Evolutionary conservation across 148 eudicot species (phyloP), one percentile per base, ranked within the genome.

Genomic region (Heliamphora exappendiculata): DNA sequence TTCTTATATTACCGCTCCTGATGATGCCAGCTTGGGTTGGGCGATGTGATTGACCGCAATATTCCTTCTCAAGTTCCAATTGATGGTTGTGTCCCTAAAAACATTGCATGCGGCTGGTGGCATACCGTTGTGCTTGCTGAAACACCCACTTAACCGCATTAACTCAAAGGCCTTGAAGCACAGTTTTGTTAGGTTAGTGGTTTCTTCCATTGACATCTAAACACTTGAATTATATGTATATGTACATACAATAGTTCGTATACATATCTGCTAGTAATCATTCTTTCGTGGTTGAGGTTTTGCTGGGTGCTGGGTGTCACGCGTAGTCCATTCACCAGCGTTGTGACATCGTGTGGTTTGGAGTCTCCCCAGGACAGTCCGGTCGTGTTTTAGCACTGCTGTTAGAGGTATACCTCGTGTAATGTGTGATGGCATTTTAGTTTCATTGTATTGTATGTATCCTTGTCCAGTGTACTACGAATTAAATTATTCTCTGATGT

Each of bases 71-170:
- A 89, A 87, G 98, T 95, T 72, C 74, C 85, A 62, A 58, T 86
- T 0, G 91, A 95, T 14, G 96, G 90, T n/a, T 83, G 74, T 49
- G 68, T 85, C 22, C 85, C 97, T 5, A 93, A 74, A 60, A 91
- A 91, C 47, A 78, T 91, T 28, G 93, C 99, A 5, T 95, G 99
- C 39, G 99, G 99, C 19, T 95, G 99, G 99, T 95, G 99, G 99
- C 99, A 95, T 79, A 95, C 97, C 13, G 90, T 93, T 67, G 86
- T 92, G 39, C 82, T 94, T n/a, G 91, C 93, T 11, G 93, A 94
- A 75, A 78, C 96, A 64, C 90, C 91, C 10, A 86, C 92, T 65
- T 92, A 79, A 89, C 67, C 12, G 1, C 2, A 5, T 71, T 70
- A 22, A 17, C 24, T n/a, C 19, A 24, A 13, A 54, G 3, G 47